Conservation (phyloP, 2,329 filamentous ascomycete genomes). For the Clonostachys byssicola region DNA sequence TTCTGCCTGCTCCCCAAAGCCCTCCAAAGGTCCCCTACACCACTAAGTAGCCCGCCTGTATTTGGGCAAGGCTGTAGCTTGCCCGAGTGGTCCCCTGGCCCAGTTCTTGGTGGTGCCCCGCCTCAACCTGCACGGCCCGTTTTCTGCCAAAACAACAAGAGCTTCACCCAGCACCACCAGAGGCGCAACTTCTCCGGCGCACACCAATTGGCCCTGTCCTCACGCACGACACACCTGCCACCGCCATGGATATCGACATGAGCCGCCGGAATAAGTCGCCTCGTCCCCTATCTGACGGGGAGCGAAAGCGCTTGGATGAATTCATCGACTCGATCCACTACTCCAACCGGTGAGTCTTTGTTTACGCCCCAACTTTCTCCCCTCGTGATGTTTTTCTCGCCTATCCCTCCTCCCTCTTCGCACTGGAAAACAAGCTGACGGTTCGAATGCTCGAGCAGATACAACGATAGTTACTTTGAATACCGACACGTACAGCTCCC, state of each 20-base stretch:
- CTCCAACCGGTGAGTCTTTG: conserved; percentile 68
- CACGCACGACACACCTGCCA: not conserved
- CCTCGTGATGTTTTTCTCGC: not conserved
- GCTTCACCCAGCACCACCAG: too few relatives aligned
- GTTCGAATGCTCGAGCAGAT: conserved; percentile 48
- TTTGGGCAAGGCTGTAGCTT: too few relatives aligned
- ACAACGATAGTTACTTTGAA: conserved; percentile 88
- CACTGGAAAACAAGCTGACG: conserved; percentile 4
- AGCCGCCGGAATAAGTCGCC: conserved; percentile 84
- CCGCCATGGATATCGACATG: conserved; percentile 62
- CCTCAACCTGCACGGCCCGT: too few relatives aligned
- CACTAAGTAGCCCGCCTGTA: too few relatives aligned
- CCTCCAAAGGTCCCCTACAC: too few relatives aligned
- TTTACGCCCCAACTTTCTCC: not conserved
- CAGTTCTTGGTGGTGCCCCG: too few relatives aligned
- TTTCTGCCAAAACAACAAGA: too few relatives aligned
- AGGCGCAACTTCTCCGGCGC: too few relatives aligned
- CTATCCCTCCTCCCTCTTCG: not conserved
- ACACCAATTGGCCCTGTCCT: too few relatives aligned
- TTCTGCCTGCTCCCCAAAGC: too few relatives aligned
- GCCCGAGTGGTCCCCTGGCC: too few relatives aligned
- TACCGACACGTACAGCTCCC: conserved; percentile 97
- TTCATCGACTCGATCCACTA: conserved; percentile 95
- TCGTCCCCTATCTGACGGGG: conserved; percentile 72
- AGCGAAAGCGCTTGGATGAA: conserved; percentile 82